phyloP scores from a whole-genome alignment of 169 alveolate species.

The Cryptosporidium parvum region DNA sequence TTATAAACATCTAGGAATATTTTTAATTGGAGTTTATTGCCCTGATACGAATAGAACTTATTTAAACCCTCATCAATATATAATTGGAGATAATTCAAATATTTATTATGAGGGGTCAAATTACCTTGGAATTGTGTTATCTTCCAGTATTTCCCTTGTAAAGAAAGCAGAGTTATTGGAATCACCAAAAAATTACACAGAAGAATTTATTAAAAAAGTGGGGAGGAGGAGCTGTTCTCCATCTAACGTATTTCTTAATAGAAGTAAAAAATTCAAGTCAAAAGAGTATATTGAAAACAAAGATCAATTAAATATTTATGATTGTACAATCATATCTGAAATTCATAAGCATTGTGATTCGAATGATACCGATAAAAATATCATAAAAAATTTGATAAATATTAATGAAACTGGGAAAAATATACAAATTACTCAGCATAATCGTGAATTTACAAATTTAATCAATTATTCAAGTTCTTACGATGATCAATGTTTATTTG shows the following conservation, averaged over 20 bases:
- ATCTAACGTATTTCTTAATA: background rate
- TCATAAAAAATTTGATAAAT: too few relatives aligned
- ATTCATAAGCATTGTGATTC: background rate
- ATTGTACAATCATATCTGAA: background rate
- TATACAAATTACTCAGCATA: background rate
- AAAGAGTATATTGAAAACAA: background rate
- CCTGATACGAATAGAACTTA: conserved; percentile 16
- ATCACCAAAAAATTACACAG: conserved; percentile 15
- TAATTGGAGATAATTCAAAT: conserved; percentile 39
- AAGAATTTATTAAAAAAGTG: background rate
- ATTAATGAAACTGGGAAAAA: background rate
- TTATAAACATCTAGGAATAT: conserved; percentile 27
- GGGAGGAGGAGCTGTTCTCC: conserved; percentile 44
- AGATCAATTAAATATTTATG: background rate
- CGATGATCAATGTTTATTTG: background rate
- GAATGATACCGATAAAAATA: background rate
- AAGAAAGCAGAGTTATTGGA: conserved; percentile 48
- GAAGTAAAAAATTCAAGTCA: background rate
- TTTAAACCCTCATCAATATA: conserved; percentile 45
- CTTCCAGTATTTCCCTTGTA: conserved; percentile 12
- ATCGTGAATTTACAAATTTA: background rate
- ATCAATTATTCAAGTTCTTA: background rate
- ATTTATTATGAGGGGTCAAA: conserved; percentile 6
- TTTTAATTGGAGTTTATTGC: conserved; percentile 40
- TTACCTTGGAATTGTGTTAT: conserved; percentile 26